phyloP scores from a whole-genome alignment of 345 rosid species.

The Salix arbutifolia region DNA sequence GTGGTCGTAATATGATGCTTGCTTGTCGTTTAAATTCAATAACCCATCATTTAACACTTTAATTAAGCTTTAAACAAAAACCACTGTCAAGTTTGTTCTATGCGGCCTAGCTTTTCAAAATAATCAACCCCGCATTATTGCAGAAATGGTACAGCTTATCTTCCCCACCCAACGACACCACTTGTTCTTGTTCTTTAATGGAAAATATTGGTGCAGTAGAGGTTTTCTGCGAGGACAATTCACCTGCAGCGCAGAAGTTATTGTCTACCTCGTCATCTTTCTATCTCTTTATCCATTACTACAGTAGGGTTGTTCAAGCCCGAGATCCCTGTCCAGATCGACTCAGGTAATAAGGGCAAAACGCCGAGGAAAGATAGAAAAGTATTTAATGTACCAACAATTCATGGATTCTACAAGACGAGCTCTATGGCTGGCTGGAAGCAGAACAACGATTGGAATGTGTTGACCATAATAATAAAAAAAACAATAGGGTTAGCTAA shows the following conservation, averaged over 20 bases:
- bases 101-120: background rate
- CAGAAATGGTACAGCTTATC: background rate
- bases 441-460: too few species aligned
- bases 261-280: background rate
- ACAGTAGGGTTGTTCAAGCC: background rate
- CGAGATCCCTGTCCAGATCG: background rate
- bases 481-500: too few species aligned
- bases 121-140: background rate
- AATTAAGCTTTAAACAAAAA: background rate
- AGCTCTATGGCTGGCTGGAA: too few species aligned
- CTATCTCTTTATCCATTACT: background rate
- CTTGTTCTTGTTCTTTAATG: too few species aligned
- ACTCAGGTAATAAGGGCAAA: background rate
- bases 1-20: constrained; percentile 1
- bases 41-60: constrained; percentile 4
- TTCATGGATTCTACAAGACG: too few species aligned
- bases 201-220: background rate
- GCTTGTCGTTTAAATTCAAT: constrained; percentile 12
- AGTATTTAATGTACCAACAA: too few species aligned
- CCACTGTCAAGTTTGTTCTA: background rate
- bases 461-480: too few species aligned
- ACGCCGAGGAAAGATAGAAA: background rate
- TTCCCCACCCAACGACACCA: constrained; percentile 4
- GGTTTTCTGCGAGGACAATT: background rate
- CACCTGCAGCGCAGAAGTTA: background rate